Evolutionary conservation across 2,329 filamentous ascomycete species (phyloP).

Genomic region (Macroventuria anomochaeta): DNA sequence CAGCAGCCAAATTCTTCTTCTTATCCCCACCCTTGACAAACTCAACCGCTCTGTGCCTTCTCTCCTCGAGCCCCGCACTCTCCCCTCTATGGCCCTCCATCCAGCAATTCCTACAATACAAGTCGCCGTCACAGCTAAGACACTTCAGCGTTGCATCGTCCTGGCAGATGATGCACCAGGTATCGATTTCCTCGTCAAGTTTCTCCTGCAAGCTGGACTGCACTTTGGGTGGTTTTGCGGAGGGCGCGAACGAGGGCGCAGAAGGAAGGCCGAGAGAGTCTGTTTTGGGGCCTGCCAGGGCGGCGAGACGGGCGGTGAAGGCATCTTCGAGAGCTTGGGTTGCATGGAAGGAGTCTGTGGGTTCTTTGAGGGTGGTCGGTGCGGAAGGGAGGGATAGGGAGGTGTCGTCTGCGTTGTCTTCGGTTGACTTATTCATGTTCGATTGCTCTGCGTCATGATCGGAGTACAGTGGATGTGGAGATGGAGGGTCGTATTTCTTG

Average conservation of each 20-base stretch:
- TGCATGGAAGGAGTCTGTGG: constrained; percentile 34
- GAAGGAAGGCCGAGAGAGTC: constrained; percentile 52
- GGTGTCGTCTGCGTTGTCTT: constrained; percentile 17
- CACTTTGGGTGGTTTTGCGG: constrained; percentile 44
- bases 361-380: constrained; percentile 38
- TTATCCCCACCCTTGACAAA: constrained; percentile 47
- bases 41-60: constrained; percentile 70
- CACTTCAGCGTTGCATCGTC: constrained; percentile 78
- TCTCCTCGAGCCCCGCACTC: constrained; percentile 72
- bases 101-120: constrained; percentile 83
- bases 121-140: constrained; percentile 70
- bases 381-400: constrained; percentile 52
- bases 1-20: constrained; percentile 14
- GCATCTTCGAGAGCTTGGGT: constrained; percentile 51
- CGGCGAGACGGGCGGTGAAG: constrained; percentile 54
- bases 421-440: neutral
- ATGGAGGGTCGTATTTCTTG: constrained; percentile 46
- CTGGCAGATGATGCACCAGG: constrained; percentile 83
- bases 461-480: constrained; percentile 28
- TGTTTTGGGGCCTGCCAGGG: constrained; percentile 44
- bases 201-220: constrained; percentile 49
- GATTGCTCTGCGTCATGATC: constrained; percentile 7
- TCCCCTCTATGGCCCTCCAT: constrained; percentile 77
- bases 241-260: constrained; percentile 54
- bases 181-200: constrained; percentile 74